Percentiles rank a stretch among this genome's conserved stretches.
Evolutionary conservation across 345 rosid genomes (phyloP).

Genomic region (Iberis pinnata): DNA sequence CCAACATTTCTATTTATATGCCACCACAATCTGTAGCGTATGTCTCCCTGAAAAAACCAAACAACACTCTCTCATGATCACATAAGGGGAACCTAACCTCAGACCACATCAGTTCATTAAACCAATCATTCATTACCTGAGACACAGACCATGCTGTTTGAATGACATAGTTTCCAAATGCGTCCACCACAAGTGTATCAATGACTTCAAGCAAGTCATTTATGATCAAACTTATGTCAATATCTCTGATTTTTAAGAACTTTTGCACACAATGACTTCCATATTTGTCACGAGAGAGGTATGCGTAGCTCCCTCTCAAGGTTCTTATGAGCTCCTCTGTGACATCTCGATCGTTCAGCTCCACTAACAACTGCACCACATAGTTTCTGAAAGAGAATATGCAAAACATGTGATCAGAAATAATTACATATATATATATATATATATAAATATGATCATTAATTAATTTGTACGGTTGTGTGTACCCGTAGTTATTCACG

Average conservation of each 20-base stretch:
- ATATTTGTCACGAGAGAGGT: conserved; percentile 52
- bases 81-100: background rate
- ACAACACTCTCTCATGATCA: background rate
- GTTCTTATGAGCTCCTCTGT: conserved; percentile 35
- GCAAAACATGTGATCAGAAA: too few species aligned
- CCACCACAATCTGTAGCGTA: background rate
- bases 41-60: background rate
- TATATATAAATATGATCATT: too few species aligned
- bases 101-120: background rate
- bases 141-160: conserved; percentile 44
- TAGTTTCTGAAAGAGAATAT: conserved; percentile 40
- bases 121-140: conserved; percentile 33
- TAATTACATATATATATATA: too few species aligned
- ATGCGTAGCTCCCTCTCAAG: conserved; percentile 37
- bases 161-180: conserved; percentile 60
- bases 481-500: conserved; percentile 52
- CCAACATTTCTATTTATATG: conserved; percentile 29
- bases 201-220: conserved; percentile 40
- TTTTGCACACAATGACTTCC: conserved; percentile 74
- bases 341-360: conserved; percentile 23
- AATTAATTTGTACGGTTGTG: too few species aligned
- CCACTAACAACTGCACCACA: conserved; percentile 57
- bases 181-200: conserved; percentile 40
- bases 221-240: conserved; percentile 33
- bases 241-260: conserved; percentile 34